Evolutionary conservation across 352 stramenopile species (phyloP).

Genomic region (Aphanomyces stellatus): DNA sequence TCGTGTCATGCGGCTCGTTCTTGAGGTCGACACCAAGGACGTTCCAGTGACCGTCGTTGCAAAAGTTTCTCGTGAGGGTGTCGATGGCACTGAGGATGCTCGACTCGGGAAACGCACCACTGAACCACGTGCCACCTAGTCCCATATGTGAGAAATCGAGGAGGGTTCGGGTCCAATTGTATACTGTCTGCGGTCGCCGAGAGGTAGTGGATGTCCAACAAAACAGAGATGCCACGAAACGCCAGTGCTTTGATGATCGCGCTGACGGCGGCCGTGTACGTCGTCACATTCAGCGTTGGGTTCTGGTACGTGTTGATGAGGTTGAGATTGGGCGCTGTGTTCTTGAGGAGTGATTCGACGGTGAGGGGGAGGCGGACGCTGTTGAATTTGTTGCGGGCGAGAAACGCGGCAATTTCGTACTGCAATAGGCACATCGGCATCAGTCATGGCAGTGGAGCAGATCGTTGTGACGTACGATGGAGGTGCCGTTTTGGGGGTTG

Average conservation of each 20-base stretch:
- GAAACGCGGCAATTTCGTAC: constrained; percentile 50
- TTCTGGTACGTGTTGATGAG: constrained; percentile 56
- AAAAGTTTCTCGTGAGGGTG: constrained; percentile 42
- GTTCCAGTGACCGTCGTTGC: constrained; percentile 51
- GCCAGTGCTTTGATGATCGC: constrained; percentile 38
- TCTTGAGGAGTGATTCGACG: constrained; percentile 37
- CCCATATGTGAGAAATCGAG: too few relatives aligned
- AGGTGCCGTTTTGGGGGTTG: constrained; percentile 52
- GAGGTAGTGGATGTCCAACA: constrained; percentile 60
- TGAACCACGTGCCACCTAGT: constrained; percentile 47
- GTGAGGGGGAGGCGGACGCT: constrained; percentile 44
- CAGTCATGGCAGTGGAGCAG: not conserved
- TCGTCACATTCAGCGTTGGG: constrained; percentile 47
- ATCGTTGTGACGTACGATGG: constrained; percentile 28
- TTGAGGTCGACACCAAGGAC: constrained; percentile 53
- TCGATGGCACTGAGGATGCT: constrained; percentile 44
- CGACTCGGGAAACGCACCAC: constrained; percentile 28
- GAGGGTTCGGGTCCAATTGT: too few relatives aligned
- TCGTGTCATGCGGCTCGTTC: constrained; percentile 52
- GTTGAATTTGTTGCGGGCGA: constrained; percentile 63
- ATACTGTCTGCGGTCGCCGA: constrained; percentile 28
- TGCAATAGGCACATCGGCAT: not conserved
- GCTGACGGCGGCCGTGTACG: constrained; percentile 51
- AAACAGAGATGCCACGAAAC: constrained; percentile 47
- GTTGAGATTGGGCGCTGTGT: constrained; percentile 30